Conservation (phyloP, 495 filamentous ascomycete genomes). For the Glutinoglossum americanum region DNA sequence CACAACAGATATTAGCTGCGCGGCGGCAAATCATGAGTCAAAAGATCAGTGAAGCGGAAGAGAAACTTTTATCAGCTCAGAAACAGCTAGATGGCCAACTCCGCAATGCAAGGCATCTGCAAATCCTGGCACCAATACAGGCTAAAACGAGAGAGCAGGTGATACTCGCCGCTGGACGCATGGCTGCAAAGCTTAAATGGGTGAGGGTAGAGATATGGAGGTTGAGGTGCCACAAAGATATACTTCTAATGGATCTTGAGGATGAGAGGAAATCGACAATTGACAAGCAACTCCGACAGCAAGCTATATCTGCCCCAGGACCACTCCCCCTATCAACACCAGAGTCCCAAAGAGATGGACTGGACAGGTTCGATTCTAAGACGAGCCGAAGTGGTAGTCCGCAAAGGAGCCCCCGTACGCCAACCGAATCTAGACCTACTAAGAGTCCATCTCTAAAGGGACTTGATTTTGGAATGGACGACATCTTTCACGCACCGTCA, state of each 20-base stretch:
- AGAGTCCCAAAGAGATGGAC: constrained; percentile 8
- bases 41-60: constrained; percentile 66
- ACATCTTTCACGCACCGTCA: constrained; percentile 13
- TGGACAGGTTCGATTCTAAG: constrained; percentile 14
- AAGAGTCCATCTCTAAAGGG: constrained; percentile 12
- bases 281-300: not conserved
- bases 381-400: constrained; percentile 6
- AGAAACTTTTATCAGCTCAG: constrained; percentile 49
- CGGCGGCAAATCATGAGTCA: constrained; percentile 60
- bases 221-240: constrained; percentile 73
- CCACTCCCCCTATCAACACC: not conserved
- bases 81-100: constrained; percentile 63
- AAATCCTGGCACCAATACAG: constrained; percentile 74
- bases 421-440: constrained; percentile 10
- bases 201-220: constrained; percentile 83
- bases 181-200: constrained; percentile 85
- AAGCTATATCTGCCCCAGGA: constrained; percentile 1
- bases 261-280: constrained; percentile 30
- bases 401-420: constrained; percentile 12
- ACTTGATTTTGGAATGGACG: constrained; percentile 11
- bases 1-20: constrained; percentile 59
- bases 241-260: constrained; percentile 63
- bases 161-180: constrained; percentile 59
- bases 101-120: constrained; percentile 79
- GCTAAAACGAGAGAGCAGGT: constrained; percentile 69